Conservation (phyloP, 352 stramenopile genomes). For the Phytophthora sp. region DNA sequence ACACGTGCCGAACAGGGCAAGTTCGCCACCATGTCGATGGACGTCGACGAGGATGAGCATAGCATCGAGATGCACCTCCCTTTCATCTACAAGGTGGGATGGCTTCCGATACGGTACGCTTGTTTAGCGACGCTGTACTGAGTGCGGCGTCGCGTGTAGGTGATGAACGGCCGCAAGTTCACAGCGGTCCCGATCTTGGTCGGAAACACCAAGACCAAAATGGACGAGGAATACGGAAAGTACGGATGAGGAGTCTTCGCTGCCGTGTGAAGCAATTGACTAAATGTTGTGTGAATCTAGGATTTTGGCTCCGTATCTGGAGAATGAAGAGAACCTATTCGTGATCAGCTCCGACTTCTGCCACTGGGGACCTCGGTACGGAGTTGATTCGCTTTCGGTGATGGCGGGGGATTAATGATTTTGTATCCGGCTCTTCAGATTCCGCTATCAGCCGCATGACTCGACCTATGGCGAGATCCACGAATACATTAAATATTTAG, state of each 20-base stretch:
- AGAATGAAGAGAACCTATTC: conserved; percentile 92
- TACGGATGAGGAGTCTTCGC: conserved; percentile 20
- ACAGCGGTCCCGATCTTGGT: conserved; percentile 96
- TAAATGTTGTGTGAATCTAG: conserved; percentile 32
- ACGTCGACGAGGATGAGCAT: conserved; percentile 95
- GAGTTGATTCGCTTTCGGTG: background rate
- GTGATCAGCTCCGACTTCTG: conserved; percentile 98
- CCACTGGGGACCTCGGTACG: conserved; percentile 92
- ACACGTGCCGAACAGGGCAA: no score
- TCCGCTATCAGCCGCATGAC: conserved; percentile 91
- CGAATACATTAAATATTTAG: conserved; percentile 96
- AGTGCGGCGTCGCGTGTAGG: conserved; percentile 25
- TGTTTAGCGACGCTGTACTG: background rate
- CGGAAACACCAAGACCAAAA: conserved; percentile 87
- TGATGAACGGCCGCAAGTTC: conserved; percentile 81
- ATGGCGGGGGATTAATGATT: background rate
- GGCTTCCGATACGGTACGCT: no score
- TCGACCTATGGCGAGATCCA: conserved; percentile 90
- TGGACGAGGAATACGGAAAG: conserved; percentile 90
- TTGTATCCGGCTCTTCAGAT: conserved; percentile 44
- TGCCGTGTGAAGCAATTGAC: background rate
- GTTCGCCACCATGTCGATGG: conserved; percentile 79
- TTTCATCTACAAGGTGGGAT: conserved; percentile 90
- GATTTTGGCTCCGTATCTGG: conserved; percentile 93
- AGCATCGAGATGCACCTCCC: conserved; percentile 98